phyloP scores from a whole-genome alignment of 352 stramenopile genomes.

The Phytophthora megakarya region DNA sequence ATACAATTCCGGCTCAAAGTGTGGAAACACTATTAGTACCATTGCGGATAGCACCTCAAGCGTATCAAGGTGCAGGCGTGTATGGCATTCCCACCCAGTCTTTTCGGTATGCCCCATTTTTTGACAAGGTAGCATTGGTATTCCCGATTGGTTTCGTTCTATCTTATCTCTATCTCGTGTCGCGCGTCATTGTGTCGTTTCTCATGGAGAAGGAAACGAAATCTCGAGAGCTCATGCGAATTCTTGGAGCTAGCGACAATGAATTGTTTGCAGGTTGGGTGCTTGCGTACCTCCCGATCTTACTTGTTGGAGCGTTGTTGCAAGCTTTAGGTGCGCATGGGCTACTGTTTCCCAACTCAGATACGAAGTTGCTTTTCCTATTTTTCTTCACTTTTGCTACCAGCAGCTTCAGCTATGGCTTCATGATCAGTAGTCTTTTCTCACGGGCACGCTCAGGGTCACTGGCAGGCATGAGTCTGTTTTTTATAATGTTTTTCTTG shows the following conservation, averaged over 20 bases:
- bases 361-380: constrained; percentile 44
- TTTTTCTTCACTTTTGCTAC: constrained; percentile 84
- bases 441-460: constrained; percentile 57
- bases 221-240: constrained; percentile 91
- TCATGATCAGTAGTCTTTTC: constrained; percentile 77
- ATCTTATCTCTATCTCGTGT: constrained; percentile 93
- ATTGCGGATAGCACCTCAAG: constrained; percentile 65
- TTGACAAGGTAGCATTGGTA: constrained; percentile 70
- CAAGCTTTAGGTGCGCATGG: constrained; percentile 42
- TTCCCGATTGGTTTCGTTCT: constrained; percentile 92
- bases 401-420: constrained; percentile 77
- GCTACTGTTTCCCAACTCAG: constrained; percentile 59
- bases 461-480: constrained; percentile 74
- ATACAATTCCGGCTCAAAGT: constrained; percentile 40
- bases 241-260: constrained; percentile 86
- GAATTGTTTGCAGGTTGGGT: constrained; percentile 66
- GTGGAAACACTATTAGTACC: constrained; percentile 46
- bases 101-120: constrained; percentile 78
- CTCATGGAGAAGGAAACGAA: constrained; percentile 93
- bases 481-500: constrained; percentile 83
- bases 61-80: constrained; percentile 52
- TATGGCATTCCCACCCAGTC: constrained; percentile 55
- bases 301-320: constrained; percentile 52
- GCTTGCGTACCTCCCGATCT: constrained; percentile 76
- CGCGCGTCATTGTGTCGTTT: constrained; percentile 88